A percentile compares a stretch with the other conserved stretches of the same genome.
phyloP scores from a whole-genome alignment of 805 yeast species.

The Kuraishia molischiana region DNA sequence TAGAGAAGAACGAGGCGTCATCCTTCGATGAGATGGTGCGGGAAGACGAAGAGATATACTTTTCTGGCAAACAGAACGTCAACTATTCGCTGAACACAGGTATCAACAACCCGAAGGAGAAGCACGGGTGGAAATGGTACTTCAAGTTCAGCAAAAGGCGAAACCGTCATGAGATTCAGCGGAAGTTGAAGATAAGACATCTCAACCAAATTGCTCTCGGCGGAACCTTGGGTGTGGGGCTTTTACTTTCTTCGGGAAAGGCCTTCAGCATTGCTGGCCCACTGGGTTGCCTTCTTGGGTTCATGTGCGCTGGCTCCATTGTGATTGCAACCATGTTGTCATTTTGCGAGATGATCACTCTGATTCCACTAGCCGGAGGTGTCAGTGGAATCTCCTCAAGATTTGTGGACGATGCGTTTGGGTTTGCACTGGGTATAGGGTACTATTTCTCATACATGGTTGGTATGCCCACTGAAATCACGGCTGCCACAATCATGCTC shows the following conservation, averaged over 20 bases:
- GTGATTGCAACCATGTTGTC: conserved; percentile 64
- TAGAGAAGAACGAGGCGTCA: neutral
- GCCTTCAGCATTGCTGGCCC: conserved; percentile 72
- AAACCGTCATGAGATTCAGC: conserved; percentile 27
- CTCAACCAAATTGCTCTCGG: conserved; percentile 73
- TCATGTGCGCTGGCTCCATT: conserved; percentile 49
- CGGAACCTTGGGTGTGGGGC: conserved; percentile 73
- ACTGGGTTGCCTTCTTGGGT: conserved; percentile 63
- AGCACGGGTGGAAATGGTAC: conserved; percentile 7
- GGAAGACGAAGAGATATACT: neutral
- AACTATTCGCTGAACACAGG: neutral
- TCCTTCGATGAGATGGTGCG: neutral
- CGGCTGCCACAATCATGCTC: conserved; percentile 71
- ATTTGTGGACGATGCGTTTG: conserved; percentile 71
- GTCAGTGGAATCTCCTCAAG: conserved; percentile 67
- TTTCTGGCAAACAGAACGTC: neutral
- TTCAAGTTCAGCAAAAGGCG: neutral
- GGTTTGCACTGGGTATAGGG: conserved; percentile 63
- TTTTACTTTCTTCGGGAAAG: conserved; percentile 60
- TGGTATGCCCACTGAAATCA: conserved; percentile 71
- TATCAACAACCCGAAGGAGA: conserved; percentile 10
- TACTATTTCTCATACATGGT: conserved; percentile 67
- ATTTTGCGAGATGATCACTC: conserved; percentile 74
- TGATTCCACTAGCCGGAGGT: conserved; percentile 72
- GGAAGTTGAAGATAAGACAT: conserved; percentile 57